Base-by-base conservation (phyloP, 2,329 filamentous ascomycete genomes). In the Hymenoscyphus repandus region DNA sequence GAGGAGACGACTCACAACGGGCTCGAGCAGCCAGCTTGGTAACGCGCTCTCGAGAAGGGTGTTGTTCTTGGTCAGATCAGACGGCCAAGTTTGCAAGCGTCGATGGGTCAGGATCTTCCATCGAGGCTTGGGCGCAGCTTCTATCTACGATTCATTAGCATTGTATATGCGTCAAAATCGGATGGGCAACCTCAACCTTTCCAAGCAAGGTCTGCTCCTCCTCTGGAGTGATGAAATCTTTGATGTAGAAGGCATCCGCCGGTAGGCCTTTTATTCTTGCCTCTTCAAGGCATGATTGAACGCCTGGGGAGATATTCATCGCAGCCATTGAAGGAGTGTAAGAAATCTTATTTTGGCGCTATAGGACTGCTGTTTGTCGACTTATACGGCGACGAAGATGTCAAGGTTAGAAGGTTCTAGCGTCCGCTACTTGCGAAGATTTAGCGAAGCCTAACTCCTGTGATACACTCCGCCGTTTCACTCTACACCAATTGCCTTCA, bases 31-130 rank as follows among this genome's bases (percentile, higher is more conserved):
- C 83, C 89, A 97, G 5, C 71, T 45, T 12, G 92, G 91, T 6
- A 97, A 74, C 6, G 84, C 77, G 2, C 84, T 76, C 47, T 85
- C 82, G 20, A 97, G 75, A 1, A 99, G 79, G 13, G 81, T 86
- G 67, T 96, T 81, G 7, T 69, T 79, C 48, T 83, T 80, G 33
- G 89, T 85, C 9, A 97, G 80, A 50, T 89, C 81, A 2, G 88
- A 93, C 1, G 92, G 93, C 78, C 91, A 90, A 1, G 89, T 89
- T 74, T 97, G 91, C 1, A 99, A 80, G 38, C 92, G 85, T 49
- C 93, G 87, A 68, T 90, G 89, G n/a, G 86, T 82, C 49, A 99
- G 84, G 45, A 86, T 78, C 55, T 89, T 91, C 92, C 93, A 99
- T 66, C 84, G 79, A 22, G 87, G 85, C 56, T 83, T 84, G 22